Conservation (phyloP, 1,139 yeast genomes). For the Pichia sp. region DNA sequence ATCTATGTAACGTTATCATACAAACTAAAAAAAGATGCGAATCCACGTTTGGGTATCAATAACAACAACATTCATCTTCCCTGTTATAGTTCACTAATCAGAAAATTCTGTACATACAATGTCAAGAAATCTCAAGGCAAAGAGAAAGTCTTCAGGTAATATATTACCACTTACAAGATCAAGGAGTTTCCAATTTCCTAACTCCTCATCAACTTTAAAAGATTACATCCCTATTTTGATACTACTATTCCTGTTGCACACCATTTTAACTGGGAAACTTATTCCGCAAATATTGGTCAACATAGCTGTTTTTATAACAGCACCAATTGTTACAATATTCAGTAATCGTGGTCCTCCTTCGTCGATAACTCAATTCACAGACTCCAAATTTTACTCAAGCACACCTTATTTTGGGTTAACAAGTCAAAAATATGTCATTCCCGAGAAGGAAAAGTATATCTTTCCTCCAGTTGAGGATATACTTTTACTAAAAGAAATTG, state of each 20-base stretch:
- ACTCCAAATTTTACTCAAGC: slow-evolving; percentile 8
- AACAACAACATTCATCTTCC: too few species aligned
- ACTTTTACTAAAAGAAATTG: slow-evolving; percentile 47
- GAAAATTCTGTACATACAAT: background rate
- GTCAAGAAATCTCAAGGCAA: slow-evolving; percentile 3
- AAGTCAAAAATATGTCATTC: slow-evolving; percentile 31
- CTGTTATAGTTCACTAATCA: background rate
- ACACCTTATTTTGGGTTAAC: slow-evolving; percentile 9
- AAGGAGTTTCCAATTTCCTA: slow-evolving; percentile 1
- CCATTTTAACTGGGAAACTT: slow-evolving; percentile 6
- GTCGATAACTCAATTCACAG: slow-evolving; percentile 7
- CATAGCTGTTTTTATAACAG: background rate
- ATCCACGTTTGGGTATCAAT: too few species aligned
- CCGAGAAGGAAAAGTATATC: slow-evolving; percentile 45
- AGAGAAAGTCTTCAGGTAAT: slow-evolving; percentile 1
- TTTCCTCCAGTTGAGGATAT: slow-evolving; percentile 67
- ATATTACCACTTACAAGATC: slow-evolving; percentile 6
- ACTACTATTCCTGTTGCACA: slow-evolving; percentile 5
- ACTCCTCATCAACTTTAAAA: slow-evolving; percentile 1
- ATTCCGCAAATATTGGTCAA: slow-evolving; percentile 4
- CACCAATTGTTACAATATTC: slow-evolving; percentile 3
- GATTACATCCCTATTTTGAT: slow-evolving; percentile 6
- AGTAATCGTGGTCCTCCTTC: slow-evolving; percentile 2
- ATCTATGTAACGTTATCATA: too few species aligned
- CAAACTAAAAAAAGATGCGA: background rate